Percentiles rank a stretch among this genome's conserved stretches.
Conservation (phyloP, 2,329 filamentous ascomycete species). For the Lachnellula cervina region DNA sequence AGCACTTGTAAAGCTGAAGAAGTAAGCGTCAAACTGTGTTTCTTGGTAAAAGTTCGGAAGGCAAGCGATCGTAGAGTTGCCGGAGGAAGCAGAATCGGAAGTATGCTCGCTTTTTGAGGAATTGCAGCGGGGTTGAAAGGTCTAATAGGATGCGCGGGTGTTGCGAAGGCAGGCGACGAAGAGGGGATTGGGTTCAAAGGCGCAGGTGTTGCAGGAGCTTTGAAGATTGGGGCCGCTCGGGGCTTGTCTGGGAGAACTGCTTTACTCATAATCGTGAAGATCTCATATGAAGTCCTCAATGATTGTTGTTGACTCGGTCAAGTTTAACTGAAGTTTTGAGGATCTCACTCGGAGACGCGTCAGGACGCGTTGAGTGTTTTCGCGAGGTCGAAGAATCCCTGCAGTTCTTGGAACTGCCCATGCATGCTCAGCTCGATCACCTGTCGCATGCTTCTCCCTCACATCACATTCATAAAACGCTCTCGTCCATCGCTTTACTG, state of each 20-base stretch:
- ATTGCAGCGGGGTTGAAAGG: conserved; percentile 42
- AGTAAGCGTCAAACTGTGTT: conserved; percentile 88
- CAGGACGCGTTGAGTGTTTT: conserved; percentile 12
- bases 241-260: conserved; percentile 20
- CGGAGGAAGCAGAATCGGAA: conserved; percentile 85
- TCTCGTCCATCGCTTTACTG: neutral
- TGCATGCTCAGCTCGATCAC: conserved; percentile 1
- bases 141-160: conserved; percentile 73
- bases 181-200: conserved; percentile 64
- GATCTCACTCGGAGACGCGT: conserved; percentile 11
- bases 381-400: neutral
- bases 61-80: conserved; percentile 83
- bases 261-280: conserved; percentile 22
- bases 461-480: neutral
- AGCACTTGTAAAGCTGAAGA: conserved; percentile 81
- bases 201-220: conserved; percentile 23
- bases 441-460: conserved; percentile 10
- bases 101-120: conserved; percentile 44
- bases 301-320: neutral
- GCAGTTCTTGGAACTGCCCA: neutral
- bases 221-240: conserved; percentile 28
- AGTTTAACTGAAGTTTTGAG: neutral
- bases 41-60: conserved; percentile 95
- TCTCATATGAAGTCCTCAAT: neutral
- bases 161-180: conserved; percentile 86